Evolutionary conservation across 345 rosid genomes (phyloP).

Genomic region (Mallotus nudiflorus): DNA sequence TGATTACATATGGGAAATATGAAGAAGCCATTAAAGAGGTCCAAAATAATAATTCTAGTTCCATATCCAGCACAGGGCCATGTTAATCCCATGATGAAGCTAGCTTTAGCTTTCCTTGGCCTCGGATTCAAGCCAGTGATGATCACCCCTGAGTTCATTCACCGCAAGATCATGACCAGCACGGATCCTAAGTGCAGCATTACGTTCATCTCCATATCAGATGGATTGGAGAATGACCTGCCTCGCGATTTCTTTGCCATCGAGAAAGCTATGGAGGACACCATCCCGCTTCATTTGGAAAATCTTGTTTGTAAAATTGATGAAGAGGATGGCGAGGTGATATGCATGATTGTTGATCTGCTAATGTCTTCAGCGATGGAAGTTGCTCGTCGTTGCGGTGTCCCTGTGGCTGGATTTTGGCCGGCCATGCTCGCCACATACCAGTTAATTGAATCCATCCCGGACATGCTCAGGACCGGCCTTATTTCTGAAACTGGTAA

Average conservation of each 20-base stretch:
- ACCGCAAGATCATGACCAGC: conserved; percentile 36
- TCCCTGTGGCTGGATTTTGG: conserved; percentile 73
- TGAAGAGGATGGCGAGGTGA: conserved; percentile 35
- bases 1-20: no score
- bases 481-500: conserved; percentile 57
- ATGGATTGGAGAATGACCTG: conserved; percentile 33
- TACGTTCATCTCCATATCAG: conserved; percentile 44
- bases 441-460: conserved; percentile 57
- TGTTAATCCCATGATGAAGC: conserved; percentile 68
- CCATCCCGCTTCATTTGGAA: conserved; percentile 63
- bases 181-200: conserved; percentile 21
- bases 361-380: conserved; percentile 64
- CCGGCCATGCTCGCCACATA: conserved; percentile 67
- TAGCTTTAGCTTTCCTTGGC: conserved; percentile 45
- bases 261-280: conserved; percentile 59
- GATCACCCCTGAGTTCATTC: conserved; percentile 56
- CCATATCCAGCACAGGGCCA: conserved; percentile 92
- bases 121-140: conserved; percentile 53
- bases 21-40: conserved; percentile 18
- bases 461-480: conserved; percentile 50
- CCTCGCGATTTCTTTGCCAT: conserved; percentile 60
- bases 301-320: conserved; percentile 28
- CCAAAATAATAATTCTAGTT: conserved; percentile 53
- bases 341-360: conserved; percentile 65
- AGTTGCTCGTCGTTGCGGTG: conserved; percentile 54